These are phyloP conservation scores for Diaporthe sp. DNA, from an alignment of 2,329 filamentous ascomycete genomes.

Conservation along the genomic window DNA sequence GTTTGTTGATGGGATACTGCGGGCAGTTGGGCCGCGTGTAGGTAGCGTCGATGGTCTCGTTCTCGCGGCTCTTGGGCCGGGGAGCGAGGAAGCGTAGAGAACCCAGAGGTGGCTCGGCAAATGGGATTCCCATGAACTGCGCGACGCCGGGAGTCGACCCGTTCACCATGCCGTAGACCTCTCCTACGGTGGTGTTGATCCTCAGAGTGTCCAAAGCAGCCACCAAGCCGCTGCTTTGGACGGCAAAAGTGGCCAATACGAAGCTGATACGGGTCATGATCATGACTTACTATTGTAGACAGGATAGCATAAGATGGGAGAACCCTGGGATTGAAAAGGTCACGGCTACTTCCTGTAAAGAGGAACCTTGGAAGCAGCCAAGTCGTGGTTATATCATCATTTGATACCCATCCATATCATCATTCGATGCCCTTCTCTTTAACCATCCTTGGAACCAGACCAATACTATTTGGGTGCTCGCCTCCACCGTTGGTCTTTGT, in stretches of 20 bases:
- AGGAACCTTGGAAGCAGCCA: no score
- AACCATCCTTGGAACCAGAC: no score
- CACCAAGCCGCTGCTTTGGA: neutral
- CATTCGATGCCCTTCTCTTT: no score
- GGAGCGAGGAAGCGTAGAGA: constrained; percentile 50
- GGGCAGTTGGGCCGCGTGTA: constrained; percentile 41
- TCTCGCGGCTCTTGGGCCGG: constrained; percentile 45
- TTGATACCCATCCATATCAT: no score
- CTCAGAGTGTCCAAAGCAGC: neutral
- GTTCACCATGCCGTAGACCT: constrained; percentile 41
- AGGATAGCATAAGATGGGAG: no score
- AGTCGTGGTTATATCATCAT: no score
- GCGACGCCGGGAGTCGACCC: constrained; percentile 44
- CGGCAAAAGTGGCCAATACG: neutral
- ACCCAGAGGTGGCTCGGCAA: constrained; percentile 52
- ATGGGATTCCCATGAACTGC: constrained; percentile 55
- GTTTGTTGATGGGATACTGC: neutral
- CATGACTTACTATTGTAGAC: no score
- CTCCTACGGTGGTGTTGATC: constrained; percentile 4
- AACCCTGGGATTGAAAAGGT: no score
- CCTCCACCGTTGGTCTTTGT: no score
- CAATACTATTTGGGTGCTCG: no score
- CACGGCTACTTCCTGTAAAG: no score
- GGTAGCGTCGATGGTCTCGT: constrained; percentile 50
- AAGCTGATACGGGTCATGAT: neutral